phyloP scores from a whole-genome alignment of 768 basidiomycete species.

The Amylocystis lapponica region DNA sequence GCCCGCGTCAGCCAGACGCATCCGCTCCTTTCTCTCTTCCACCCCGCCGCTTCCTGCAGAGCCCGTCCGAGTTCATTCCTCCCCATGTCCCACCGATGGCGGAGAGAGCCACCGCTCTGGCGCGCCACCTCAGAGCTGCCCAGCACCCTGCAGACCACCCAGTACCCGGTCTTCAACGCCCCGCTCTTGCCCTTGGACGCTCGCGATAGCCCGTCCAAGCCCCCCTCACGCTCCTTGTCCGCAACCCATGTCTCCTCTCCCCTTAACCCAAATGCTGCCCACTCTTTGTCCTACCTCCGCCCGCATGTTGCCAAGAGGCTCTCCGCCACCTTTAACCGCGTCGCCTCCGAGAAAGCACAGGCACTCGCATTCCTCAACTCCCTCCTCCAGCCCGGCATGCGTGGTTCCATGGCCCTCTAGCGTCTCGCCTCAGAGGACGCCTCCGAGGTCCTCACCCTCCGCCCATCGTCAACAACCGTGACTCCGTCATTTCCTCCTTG shows the following conservation, averaged over 20 bases:
- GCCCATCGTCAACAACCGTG: slow-evolving; percentile 21
- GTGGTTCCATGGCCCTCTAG: slow-evolving; percentile 65
- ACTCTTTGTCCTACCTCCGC: slow-evolving; percentile 32
- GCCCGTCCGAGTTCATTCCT: no score
- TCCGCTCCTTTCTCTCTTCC: no score
- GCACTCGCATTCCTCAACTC: slow-evolving; percentile 32
- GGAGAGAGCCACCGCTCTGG: no score
- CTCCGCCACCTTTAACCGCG: slow-evolving; percentile 40
- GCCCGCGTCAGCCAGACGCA: no score
- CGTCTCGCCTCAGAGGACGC: slow-evolving; percentile 45
- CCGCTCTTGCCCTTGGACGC: no score
- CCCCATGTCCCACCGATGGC: no score
- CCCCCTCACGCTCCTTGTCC: slow-evolving; percentile 25
- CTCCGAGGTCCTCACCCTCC: slow-evolving; percentile 23
- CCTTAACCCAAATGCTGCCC: slow-evolving; percentile 38
- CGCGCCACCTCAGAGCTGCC: no score
- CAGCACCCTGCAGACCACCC: no score
- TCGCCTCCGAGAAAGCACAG: slow-evolving; percentile 40
- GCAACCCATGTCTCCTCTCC: slow-evolving; percentile 44
- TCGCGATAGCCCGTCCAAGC: no score
- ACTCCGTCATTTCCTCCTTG: slow-evolving; percentile 46
- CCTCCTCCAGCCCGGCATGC: slow-evolving; percentile 23
- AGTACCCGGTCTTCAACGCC: no score
- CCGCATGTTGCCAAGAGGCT: slow-evolving; percentile 36
- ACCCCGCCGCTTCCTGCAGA: no score